Percentiles rank a stretch among this genome's conserved stretches.
Evolutionary conservation across 257 asterid genomes (phyloP).

Genomic region (Sherardia arvensis): DNA sequence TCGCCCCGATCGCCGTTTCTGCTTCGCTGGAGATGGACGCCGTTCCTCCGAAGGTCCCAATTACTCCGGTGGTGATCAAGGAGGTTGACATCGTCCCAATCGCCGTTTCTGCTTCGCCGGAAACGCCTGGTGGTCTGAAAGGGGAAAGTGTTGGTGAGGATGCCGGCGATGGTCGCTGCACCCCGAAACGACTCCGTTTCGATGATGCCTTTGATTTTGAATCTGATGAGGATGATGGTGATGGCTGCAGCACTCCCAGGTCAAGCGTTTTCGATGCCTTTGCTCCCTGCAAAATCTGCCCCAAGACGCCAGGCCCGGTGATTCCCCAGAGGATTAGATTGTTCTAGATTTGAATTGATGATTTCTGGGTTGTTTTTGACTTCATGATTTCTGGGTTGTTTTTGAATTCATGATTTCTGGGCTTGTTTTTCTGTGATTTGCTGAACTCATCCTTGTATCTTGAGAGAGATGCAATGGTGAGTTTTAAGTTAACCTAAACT

Average conservation of each 20-base stretch:
- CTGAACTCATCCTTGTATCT: background rate
- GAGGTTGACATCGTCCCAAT: background rate
- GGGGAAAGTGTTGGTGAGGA: background rate
- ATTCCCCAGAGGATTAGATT: conserved; percentile 1
- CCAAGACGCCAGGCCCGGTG: conserved; percentile 1
- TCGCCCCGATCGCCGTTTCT: background rate
- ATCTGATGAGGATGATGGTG: background rate
- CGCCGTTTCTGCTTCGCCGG: background rate
- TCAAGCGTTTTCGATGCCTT: background rate
- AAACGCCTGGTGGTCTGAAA: background rate
- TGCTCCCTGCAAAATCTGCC: conserved; percentile 5
- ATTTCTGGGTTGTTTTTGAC: background rate
- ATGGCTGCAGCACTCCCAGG: background rate
- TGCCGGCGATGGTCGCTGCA: background rate
- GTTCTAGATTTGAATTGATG: background rate
- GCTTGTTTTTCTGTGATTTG: background rate
- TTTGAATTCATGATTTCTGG: background rate
- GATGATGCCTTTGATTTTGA: background rate
- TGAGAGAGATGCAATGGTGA: background rate
- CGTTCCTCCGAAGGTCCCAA: background rate
- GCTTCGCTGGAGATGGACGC: background rate
- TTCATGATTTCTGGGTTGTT: background rate
- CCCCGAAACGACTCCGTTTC: background rate
- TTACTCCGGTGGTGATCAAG: conserved; percentile 1
- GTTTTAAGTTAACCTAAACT: background rate